Percentiles rank a stretch among this genome's conserved stretches.
phyloP scores from a whole-genome alignment of 768 basidiomycete species.

The Chalciporus chontae region DNA sequence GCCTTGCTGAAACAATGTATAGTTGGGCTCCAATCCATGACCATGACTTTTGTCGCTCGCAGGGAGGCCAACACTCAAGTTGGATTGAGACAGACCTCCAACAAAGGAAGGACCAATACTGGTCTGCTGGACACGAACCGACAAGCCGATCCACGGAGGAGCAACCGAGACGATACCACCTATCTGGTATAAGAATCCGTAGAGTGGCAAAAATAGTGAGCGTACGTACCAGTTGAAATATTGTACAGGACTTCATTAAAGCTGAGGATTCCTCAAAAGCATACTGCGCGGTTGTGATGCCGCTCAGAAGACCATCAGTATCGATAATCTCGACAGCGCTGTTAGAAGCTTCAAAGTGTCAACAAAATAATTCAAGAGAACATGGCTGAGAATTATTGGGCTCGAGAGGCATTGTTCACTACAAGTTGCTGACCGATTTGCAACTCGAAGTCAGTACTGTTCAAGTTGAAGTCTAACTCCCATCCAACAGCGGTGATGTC shows the following conservation, averaged over 20 bases:
- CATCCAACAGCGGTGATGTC: background rate
- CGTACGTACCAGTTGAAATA: slow-evolving; percentile 1
- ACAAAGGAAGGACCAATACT: background rate
- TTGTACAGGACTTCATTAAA: slow-evolving; percentile 10
- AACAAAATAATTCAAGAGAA: background rate
- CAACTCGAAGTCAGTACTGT: background rate
- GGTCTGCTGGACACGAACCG: background rate
- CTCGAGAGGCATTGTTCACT: background rate
- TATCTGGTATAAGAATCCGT: background rate
- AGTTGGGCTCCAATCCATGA: background rate
- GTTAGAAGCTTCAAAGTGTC: background rate
- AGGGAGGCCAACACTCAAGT: background rate
- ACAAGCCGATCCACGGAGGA: background rate
- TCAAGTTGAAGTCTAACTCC: slow-evolving; percentile 9
- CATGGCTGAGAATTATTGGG: background rate
- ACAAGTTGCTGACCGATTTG: background rate
- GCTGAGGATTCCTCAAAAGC: background rate
- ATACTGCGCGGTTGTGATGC: slow-evolving; percentile 7
- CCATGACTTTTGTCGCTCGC: background rate
- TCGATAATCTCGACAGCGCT: slow-evolving; percentile 7
- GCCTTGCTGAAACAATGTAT: slow-evolving; percentile 1
- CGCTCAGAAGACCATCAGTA: slow-evolving; percentile 4
- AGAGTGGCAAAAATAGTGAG: background rate
- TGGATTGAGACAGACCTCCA: slow-evolving; percentile 1
- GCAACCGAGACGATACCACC: slow-evolving; percentile 5